These are phyloP conservation scores for Arachis stenosperma DNA, from an alignment of 306 rosid genomes.

Conservation along the genomic window DNA sequence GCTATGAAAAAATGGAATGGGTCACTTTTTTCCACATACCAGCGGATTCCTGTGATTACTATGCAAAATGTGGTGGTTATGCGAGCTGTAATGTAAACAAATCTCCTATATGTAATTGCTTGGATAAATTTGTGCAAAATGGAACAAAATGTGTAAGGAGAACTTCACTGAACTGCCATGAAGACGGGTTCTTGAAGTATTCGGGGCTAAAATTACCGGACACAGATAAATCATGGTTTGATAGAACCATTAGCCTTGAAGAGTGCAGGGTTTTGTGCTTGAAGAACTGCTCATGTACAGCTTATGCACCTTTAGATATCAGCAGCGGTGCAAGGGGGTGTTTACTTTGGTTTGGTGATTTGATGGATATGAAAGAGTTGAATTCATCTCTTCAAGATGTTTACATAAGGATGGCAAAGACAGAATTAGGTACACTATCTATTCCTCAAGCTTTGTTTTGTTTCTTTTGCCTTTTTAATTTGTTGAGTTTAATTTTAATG, in stretches of 20 bases:
- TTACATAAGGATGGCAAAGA: not conserved
- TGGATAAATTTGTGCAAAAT: not conserved
- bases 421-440: not conserved
- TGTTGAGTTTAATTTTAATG: too few species aligned
- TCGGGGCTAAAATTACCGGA: not conserved
- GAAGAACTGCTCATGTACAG: not conserved
- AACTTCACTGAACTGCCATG: not conserved
- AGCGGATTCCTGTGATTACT: not conserved
- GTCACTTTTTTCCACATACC: not conserved
- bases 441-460: too few species aligned
- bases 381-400: not conserved
- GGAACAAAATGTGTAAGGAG: not conserved
- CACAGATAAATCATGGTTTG: not conserved
- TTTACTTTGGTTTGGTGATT: not conserved
- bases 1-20: not conserved
- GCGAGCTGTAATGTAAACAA: not conserved
- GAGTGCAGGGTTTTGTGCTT: not conserved
- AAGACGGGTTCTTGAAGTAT: not conserved
- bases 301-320: not conserved
- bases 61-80: not conserved
- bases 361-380: not conserved
- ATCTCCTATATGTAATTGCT: not conserved
- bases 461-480: too few species aligned
- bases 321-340: not conserved
- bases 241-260: not conserved